Base-by-base conservation (phyloP, 2,329 filamentous ascomycete species). In the Neopestalotiopsis clavispora region DNA sequence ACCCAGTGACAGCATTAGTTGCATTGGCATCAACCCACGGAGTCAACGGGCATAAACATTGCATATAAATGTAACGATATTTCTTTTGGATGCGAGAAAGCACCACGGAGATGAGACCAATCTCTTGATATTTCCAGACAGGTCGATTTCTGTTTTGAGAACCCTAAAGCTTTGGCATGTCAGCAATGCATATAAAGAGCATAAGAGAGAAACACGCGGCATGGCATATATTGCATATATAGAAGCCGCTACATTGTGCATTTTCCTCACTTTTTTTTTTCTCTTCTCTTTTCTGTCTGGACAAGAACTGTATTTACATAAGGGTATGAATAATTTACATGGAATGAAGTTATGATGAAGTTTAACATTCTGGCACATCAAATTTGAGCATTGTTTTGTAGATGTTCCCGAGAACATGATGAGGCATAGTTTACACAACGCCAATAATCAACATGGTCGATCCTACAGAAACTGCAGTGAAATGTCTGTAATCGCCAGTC, bases 1-100 rank as follows among this genome's bases (percentile, higher is more conserved):
- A 58, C 89, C 89, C 1, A 86, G 84, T 73, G 89, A 91, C 75
- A 90, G 88, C 74, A 89, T 91, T 68, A 90, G 87, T 75, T 88
- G 86, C 72, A 83, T 90, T n/a, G 88, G 87, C 28, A 83, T 76
- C 70, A 78, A 81, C 57, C 78, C 77, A 4, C 32, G 49, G 34
- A 69, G 65, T 6, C 32, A 65, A 23, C 52, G 67, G 45, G n/a
- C 45, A 58, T 69, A 64, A 7, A 10, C 34, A 38, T 61, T 56
- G 20, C 64, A 60, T 45, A 10, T 38, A 28, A 28, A 28, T 28
- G 23, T 28, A 28, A 38, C 34, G 34, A 38, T 38, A 9, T 38
- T 38, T 38, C 1, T 38, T 7, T 38, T 69, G 63, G 45, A 40
- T 28, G 30, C 9, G 13, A 14, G 20, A 10, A 12, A 23, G 20